A percentile compares a stretch with the other conserved stretches of the same genome.
These are phyloP conservation scores for Fusarium nematophilum DNA, from an alignment of 2,329 filamentous ascomycete species.

Conservation along the genomic window DNA sequence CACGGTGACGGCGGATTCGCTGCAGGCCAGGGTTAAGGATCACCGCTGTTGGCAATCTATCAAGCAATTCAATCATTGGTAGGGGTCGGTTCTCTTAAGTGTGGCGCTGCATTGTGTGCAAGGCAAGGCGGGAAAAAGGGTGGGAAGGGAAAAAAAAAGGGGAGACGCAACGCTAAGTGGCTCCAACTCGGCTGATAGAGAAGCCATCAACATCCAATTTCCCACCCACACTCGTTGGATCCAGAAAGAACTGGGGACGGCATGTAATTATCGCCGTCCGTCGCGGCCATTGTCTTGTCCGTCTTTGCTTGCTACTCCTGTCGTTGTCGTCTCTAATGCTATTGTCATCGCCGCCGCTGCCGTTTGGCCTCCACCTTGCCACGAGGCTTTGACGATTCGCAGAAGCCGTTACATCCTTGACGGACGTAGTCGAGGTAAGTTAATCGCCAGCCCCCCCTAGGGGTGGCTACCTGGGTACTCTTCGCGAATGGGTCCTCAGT, in stretches of 20 bases:
- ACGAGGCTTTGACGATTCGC: constrained; percentile 7
- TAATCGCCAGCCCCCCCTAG: constrained; percentile 12
- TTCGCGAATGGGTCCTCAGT: constrained; percentile 28
- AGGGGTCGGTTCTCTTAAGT: constrained; percentile 18
- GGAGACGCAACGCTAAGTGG: constrained; percentile 40
- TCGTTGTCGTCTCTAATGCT: constrained; percentile 17
- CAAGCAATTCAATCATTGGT: constrained; percentile 12
- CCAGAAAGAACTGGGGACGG: constrained; percentile 32
- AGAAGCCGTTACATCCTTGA: constrained; percentile 13
- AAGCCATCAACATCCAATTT: constrained; percentile 46
- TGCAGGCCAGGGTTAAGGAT: constrained; percentile 17
- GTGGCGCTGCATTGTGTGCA: constrained; percentile 20
- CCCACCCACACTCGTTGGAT: constrained; percentile 38
- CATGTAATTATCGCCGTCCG: constrained; percentile 29
- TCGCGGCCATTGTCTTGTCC: constrained; percentile 11
- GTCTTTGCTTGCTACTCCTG: constrained; percentile 9
- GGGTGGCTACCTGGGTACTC: constrained; percentile 29
- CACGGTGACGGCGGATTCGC: constrained; percentile 11
- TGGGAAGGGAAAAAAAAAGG: constrained; percentile 27
- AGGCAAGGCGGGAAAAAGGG: constrained; percentile 11
- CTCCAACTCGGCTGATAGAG: constrained; percentile 39
- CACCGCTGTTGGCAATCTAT: not conserved
- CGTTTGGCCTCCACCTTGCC: not conserved
- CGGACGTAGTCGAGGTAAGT: constrained; percentile 12
- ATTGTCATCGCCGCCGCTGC: constrained; percentile 9